A percentile compares a stretch with the other conserved stretches of the same genome.
Conservation (phyloP, 2,329 filamentous ascomycete species). For the Fusarium bulbicola region DNA sequence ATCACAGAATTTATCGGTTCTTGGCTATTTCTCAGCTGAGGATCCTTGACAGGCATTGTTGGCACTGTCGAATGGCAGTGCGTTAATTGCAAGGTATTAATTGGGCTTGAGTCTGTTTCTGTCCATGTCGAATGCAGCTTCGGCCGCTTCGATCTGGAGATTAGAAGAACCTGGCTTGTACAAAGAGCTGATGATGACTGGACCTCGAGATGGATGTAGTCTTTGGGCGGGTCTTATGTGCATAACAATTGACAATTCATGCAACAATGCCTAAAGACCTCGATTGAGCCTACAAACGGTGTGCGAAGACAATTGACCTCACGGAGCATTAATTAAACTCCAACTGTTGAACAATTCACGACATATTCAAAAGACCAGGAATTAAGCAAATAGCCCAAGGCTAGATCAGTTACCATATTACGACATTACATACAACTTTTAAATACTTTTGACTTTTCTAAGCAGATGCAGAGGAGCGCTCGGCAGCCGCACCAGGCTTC, state of each 20-base stretch:
- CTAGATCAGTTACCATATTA: constrained; percentile 20
- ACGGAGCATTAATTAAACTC: background rate
- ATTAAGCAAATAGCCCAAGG: background rate
- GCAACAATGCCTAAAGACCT: too few species aligned
- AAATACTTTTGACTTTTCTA: background rate
- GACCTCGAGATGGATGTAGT: rapidly evolving
- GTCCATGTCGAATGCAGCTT: rapidly evolving
- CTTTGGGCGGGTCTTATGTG: background rate
- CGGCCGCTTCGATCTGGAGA: background rate
- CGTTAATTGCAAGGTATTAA: rapidly evolving
- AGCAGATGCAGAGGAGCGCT: constrained; percentile 1
- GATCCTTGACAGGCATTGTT: background rate
- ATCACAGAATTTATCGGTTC: background rate
- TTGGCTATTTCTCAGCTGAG: background rate
- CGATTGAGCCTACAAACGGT: too few species aligned
- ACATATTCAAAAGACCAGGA: background rate
- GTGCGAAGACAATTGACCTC: too few species aligned
- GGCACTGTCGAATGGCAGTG: too few species aligned
- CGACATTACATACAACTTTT: constrained; percentile 4
- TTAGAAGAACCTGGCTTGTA: background rate
- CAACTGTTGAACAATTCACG: background rate
- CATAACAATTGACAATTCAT: background rate
- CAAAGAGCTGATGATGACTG: background rate
- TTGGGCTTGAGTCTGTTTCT: background rate
- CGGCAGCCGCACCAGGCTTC: constrained; percentile 21